Percentiles rank a stretch among this genome's conserved stretches.
Conservation (phyloP, 345 rosid species). For the Hibiscus tridactylites region DNA sequence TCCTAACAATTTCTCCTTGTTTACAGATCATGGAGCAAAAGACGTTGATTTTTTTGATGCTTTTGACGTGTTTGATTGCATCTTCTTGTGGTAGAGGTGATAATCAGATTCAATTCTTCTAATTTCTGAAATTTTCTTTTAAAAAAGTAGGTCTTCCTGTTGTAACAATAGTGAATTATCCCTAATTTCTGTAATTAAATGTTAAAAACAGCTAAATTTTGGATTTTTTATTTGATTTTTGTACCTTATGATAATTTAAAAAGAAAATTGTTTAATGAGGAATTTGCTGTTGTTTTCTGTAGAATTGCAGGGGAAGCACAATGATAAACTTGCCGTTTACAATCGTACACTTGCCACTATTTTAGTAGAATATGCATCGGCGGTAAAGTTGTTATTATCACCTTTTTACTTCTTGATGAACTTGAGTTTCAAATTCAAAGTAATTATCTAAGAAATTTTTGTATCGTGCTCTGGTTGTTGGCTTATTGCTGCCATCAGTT, state of each 20-base stretch:
- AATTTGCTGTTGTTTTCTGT: constrained; percentile 9
- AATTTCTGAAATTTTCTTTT: background rate
- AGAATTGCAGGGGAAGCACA: constrained; percentile 46
- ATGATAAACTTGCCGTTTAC: constrained; percentile 33
- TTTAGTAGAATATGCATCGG: constrained; percentile 90
- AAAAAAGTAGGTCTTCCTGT: background rate
- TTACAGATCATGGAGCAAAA: constrained; percentile 42
- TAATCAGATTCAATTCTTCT: background rate
- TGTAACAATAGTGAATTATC: background rate
- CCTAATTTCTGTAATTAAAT: background rate
- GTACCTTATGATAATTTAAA: background rate
- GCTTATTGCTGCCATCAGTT: background rate
- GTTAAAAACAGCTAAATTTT: too few relatives aligned
- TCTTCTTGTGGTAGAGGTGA: constrained; percentile 44
- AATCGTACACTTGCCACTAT: constrained; percentile 75
- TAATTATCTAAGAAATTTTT: background rate
- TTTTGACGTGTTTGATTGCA: constrained; percentile 24
- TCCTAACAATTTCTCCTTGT: background rate
- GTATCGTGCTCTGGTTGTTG: background rate
- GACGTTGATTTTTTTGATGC: constrained; percentile 23
- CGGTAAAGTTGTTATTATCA: constrained; percentile 38
- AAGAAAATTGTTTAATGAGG: background rate
- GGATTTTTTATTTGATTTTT: background rate
- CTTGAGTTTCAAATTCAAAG: background rate
- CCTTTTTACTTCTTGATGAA: background rate